Percentiles rank a stretch among this genome's conserved stretches.
Evolutionary conservation across 2,329 filamentous ascomycete genomes (phyloP).

Genomic region (Sordariomycetes sp.): DNA sequence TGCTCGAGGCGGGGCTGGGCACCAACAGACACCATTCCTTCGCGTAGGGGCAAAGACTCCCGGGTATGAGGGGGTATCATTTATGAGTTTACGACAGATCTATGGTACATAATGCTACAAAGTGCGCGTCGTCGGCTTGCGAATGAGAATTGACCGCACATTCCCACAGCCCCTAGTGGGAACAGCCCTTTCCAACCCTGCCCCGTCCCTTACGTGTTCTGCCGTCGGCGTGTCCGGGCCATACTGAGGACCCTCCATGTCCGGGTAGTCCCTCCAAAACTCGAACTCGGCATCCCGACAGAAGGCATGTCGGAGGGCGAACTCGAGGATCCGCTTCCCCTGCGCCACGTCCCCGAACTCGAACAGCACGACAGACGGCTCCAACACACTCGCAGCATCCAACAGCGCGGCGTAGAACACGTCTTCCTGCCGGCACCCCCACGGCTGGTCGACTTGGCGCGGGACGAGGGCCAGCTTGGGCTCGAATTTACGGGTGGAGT

Average conservation of each 20-base stretch:
- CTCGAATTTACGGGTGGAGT: constrained; percentile 75
- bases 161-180: constrained; percentile 33
- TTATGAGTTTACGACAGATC: background rate
- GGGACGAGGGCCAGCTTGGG: constrained; percentile 70
- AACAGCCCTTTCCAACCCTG: constrained; percentile 5
- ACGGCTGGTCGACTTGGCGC: constrained; percentile 13
- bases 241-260: constrained; percentile 20
- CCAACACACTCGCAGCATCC: constrained; percentile 34
- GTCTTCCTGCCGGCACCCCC: constrained; percentile 27
- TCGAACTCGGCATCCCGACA: constrained; percentile 33
- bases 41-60: background rate
- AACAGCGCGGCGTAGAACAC: constrained; percentile 61
- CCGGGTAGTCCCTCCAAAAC: constrained; percentile 63
- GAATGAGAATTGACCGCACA: constrained; percentile 31
- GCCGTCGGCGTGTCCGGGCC: background rate
- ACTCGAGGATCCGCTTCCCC: constrained; percentile 48
- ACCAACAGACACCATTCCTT: background rate
- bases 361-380: constrained; percentile 48
- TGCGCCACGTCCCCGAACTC: constrained; percentile 65
- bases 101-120: background rate
- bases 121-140: background rate
- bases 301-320: constrained; percentile 25
- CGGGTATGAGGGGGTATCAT: background rate
- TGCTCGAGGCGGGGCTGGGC: constrained; percentile 44
- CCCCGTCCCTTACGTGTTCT: constrained; percentile 12